A percentile compares a stretch with the other conserved stretches of the same genome.
Conservation (phyloP, 75 land plant species). For the Pinus tabuliformis region DNA sequence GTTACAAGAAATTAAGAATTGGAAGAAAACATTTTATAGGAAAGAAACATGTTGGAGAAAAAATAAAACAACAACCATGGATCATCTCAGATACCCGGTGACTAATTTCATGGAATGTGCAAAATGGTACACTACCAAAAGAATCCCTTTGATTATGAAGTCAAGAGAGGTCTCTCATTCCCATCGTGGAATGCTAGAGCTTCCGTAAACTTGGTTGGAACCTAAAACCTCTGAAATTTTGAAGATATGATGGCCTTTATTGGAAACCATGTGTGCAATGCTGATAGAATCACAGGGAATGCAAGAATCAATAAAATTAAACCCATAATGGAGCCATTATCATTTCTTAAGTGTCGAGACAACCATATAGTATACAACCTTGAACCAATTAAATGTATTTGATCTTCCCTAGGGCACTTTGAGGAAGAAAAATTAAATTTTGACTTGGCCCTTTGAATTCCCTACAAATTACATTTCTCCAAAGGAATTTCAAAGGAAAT, state of each 20-base stretch:
- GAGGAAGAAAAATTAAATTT: too few relatives aligned
- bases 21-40: slow-evolving; percentile 48
- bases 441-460: too few relatives aligned
- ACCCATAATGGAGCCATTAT: slow-evolving; percentile 17
- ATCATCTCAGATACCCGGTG: slow-evolving; percentile 46
- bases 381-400: too few relatives aligned
- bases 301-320: slow-evolving; percentile 49
- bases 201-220: neutral
- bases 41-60: slow-evolving; percentile 41
- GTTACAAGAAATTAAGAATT: slow-evolving; percentile 39
- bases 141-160: neutral
- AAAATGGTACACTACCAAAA: slow-evolving; percentile 16
- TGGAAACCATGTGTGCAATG: slow-evolving; percentile 66
- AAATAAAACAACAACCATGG: slow-evolving; percentile 60
- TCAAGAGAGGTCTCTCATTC: neutral
- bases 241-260: slow-evolving; percentile 74
- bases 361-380: too few relatives aligned
- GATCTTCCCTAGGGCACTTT: too few relatives aligned
- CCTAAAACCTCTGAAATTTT: slow-evolving; percentile 5
- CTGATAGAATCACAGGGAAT: slow-evolving; percentile 47
- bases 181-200: neutral
- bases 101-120: slow-evolving; percentile 82
- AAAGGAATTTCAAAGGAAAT: too few relatives aligned
- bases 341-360: too few relatives aligned
- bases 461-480: too few relatives aligned